phyloP scores from a whole-genome alignment of 768 basidiomycete genomes.

The Boletus pseudopeckii region DNA sequence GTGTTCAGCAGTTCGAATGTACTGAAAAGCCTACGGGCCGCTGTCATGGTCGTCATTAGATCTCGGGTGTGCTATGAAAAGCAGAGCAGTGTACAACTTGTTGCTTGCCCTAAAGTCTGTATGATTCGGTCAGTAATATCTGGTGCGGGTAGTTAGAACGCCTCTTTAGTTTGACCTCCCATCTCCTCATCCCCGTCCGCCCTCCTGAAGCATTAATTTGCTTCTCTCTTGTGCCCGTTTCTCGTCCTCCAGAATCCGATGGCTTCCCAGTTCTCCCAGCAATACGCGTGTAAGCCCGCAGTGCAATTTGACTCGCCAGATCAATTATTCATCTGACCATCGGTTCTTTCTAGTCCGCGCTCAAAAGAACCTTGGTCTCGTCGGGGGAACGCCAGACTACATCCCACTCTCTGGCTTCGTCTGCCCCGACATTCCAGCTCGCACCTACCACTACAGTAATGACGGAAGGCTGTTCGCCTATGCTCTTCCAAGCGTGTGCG shows the following conservation, averaged over 20 bases:
- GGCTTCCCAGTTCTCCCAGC: constrained; percentile 74
- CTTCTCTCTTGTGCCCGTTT: constrained; percentile 47
- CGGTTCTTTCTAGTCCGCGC: constrained; percentile 65
- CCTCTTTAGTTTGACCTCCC: constrained; percentile 24
- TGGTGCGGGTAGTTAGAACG: background rate
- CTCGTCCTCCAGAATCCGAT: constrained; percentile 42
- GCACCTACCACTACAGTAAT: constrained; percentile 76
- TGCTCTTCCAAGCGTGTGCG: constrained; percentile 71
- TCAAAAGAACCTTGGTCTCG: constrained; percentile 88
- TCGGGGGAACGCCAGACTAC: constrained; percentile 80
- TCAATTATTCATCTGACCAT: constrained; percentile 14
- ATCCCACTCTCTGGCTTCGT: constrained; percentile 56
- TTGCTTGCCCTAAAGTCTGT: constrained; percentile 14
- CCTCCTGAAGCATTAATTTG: constrained; percentile 78
- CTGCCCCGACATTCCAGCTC: constrained; percentile 66
- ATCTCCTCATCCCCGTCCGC: constrained; percentile 15
- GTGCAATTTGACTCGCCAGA: constrained; percentile 1
- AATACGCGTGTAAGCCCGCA: constrained; percentile 75
- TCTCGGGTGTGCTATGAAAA: too few relatives aligned
- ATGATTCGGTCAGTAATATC: background rate
- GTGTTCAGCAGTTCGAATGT: too few relatives aligned
- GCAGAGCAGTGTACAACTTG: too few relatives aligned
- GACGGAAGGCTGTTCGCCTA: constrained; percentile 89
- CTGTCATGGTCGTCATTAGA: too few relatives aligned
- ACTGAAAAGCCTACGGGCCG: too few relatives aligned